These are phyloP conservation scores for Amanita rimosa DNA, from an alignment of 768 basidiomycete species.

Conservation along the genomic window DNA sequence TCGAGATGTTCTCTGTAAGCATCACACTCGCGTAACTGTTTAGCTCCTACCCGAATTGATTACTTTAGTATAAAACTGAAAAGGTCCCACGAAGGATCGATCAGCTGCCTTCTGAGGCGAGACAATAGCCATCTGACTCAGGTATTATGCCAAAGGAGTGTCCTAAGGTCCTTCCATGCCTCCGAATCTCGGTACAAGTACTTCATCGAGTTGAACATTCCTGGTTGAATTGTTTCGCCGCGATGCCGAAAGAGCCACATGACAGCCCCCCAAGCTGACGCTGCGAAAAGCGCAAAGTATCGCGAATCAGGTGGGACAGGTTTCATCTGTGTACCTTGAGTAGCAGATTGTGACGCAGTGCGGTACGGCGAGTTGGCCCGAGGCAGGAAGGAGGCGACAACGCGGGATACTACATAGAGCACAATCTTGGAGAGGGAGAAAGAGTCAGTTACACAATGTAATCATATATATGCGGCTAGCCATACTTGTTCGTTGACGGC, in stretches of 20 bases:
- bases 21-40: constrained; percentile 2
- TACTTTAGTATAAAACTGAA: constrained; percentile 50
- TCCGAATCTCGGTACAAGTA: constrained; percentile 95
- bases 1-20: constrained; percentile 58
- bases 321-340: constrained; percentile 33
- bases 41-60: constrained; percentile 8
- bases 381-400: constrained; percentile 85
- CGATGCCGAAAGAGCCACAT: constrained; percentile 93
- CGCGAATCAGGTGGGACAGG: constrained; percentile 78
- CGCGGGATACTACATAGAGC: constrained; percentile 89
- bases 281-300: constrained; percentile 82
- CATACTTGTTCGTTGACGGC: constrained; percentile 88
- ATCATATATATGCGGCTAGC: constrained; percentile 6
- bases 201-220: constrained; percentile 93
- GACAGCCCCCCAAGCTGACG: constrained; percentile 87
- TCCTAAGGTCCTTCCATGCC: constrained; percentile 69
- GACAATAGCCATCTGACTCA: constrained; percentile 19
- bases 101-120: constrained; percentile 25
- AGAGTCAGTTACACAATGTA: constrained; percentile 2
- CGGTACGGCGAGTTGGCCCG: constrained; percentile 52
- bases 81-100: constrained; percentile 41
- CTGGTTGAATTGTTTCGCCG: constrained; percentile 88
- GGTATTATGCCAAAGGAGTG: constrained; percentile 87
- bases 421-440: constrained; percentile 70
- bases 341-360: constrained; percentile 26